Evolutionary conservation across 768 basidiomycete species (phyloP).

Genomic region (Auriculariales sp.): DNA sequence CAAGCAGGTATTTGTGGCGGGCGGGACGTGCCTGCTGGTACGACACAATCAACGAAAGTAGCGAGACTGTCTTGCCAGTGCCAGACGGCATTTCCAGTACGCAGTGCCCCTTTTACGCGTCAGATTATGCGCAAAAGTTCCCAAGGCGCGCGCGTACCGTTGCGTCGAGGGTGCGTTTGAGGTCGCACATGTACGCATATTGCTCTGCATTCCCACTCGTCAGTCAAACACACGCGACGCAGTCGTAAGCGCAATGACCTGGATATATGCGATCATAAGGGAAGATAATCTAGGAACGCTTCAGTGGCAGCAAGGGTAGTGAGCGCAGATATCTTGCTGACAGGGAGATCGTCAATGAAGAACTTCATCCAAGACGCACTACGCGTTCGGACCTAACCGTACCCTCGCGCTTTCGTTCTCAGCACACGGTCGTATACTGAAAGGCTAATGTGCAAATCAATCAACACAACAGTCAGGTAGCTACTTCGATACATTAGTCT

Average conservation of each 20-base stretch:
- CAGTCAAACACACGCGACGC: conserved; percentile 1
- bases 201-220: conserved; percentile 45
- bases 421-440: too few relatives aligned
- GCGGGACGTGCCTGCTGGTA: conserved; percentile 70
- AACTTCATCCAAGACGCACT: conserved; percentile 85
- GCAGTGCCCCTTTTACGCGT: conserved; percentile 68
- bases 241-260: conserved; percentile 30
- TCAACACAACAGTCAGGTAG: too few relatives aligned
- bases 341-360: conserved; percentile 66
- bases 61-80: conserved; percentile 95
- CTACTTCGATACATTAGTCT: too few relatives aligned
- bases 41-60: conserved; percentile 89
- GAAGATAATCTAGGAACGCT: conserved; percentile 58
- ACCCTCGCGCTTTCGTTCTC: too few relatives aligned
- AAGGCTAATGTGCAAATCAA: too few relatives aligned
- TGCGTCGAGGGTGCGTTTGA: conserved; percentile 92
- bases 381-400: too few relatives aligned
- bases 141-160: conserved; percentile 34
- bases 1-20: background rate
- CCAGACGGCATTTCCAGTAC: conserved; percentile 99
- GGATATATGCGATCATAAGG: conserved; percentile 94
- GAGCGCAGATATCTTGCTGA: conserved; percentile 16
- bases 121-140: background rate
- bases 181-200: conserved; percentile 98
- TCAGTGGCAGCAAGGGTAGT: conserved; percentile 2